Percentiles rank a stretch among this genome's conserved stretches.
Conservation (phyloP, 345 rosid species). For the Isatis tinctoria region DNA sequence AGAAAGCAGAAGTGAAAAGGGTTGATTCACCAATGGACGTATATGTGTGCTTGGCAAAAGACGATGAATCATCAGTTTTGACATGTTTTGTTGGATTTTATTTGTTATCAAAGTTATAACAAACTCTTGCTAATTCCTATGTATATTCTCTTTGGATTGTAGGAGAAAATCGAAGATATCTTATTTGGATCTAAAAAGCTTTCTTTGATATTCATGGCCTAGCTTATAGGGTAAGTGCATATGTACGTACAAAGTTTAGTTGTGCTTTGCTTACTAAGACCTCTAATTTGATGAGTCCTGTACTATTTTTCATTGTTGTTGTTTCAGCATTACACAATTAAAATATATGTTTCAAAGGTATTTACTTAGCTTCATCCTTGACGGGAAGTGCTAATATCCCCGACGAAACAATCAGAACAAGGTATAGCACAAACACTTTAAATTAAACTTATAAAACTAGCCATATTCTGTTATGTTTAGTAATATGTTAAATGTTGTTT, state of each 20-base stretch:
- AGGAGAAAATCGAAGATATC: constrained; percentile 24
- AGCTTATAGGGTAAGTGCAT: constrained; percentile 35
- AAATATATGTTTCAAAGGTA: constrained; percentile 37
- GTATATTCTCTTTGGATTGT: neutral
- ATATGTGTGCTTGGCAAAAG: too few species aligned
- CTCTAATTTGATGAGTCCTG: neutral
- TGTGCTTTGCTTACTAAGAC: neutral
- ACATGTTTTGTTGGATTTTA: too few species aligned
- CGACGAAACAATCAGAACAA: constrained; percentile 83
- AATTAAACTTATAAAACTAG: neutral
- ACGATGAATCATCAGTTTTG: too few species aligned
- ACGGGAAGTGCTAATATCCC: constrained; percentile 46
- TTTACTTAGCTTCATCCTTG: constrained; percentile 36
- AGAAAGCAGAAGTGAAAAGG: too few species aligned
- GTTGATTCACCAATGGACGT: too few species aligned
- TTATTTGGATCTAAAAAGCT: constrained; percentile 33
- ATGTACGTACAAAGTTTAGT: neutral
- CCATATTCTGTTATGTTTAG: neutral
- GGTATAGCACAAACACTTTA: constrained; percentile 29
- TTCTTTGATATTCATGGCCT: constrained; percentile 36
- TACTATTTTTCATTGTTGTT: neutral
- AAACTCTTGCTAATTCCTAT: neutral
- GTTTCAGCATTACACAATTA: constrained; percentile 37
- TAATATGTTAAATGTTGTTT: constrained; percentile 14
- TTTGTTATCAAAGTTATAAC: too few species aligned